These are phyloP conservation scores for Mollisia scopiformis DNA, from an alignment of 2,329 filamentous ascomycete genomes.

Conservation along the genomic window DNA sequence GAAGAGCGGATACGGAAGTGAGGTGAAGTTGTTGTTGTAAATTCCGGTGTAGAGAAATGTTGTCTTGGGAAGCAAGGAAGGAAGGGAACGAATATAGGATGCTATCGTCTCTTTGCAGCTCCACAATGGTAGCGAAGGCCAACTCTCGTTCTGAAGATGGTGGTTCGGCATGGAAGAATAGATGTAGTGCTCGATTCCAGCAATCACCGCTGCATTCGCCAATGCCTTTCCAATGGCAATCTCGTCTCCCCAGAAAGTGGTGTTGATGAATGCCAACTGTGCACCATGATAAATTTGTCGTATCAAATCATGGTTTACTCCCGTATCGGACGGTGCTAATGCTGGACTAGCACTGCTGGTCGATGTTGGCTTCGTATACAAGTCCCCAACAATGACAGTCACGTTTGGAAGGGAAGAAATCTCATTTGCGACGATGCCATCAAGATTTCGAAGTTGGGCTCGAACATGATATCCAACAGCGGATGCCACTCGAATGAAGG, in stretches of 20 bases:
- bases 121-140: constrained; percentile 90
- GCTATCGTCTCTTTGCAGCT: constrained; percentile 90
- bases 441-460: constrained; percentile 85
- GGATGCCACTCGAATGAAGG: constrained; percentile 89
- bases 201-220: constrained; percentile 85
- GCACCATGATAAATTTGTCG: constrained; percentile 79
- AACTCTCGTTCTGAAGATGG: constrained; percentile 66
- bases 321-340: constrained; percentile 58
- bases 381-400: constrained; percentile 64
- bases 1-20: constrained; percentile 87
- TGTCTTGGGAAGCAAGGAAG: constrained; percentile 65
- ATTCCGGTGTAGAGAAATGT: constrained; percentile 97
- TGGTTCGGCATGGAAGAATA: constrained; percentile 99
- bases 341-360: constrained; percentile 52
- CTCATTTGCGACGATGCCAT: constrained; percentile 87
- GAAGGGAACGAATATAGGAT: constrained; percentile 81
- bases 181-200: constrained; percentile 86
- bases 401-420: constrained; percentile 80
- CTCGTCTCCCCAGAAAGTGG: constrained; percentile 95
- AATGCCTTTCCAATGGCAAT: constrained; percentile 84
- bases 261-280: constrained; percentile 95
- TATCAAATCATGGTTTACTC: constrained; percentile 75
- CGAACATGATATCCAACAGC: constrained; percentile 93
- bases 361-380: constrained; percentile 59
- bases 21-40: constrained; percentile 99